Conservation (phyloP, 371 early-diverging fungal species). For the Vairimorpha apis region DNA sequence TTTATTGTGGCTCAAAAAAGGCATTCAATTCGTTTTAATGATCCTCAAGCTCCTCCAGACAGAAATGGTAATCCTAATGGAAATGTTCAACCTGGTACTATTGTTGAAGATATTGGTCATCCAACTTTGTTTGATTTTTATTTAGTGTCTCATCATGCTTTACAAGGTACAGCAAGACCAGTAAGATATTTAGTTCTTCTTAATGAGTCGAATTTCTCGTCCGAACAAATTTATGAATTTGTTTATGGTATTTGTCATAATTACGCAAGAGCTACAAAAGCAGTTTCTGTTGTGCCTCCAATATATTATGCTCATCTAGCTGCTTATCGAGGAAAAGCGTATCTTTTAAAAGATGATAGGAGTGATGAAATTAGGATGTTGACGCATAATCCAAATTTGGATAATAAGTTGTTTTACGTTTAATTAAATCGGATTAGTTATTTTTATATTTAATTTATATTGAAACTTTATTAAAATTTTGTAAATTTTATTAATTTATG, state of each 20-base stretch:
- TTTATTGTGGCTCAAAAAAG: conserved; percentile 86
- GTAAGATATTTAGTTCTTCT: conserved; percentile 75
- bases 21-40: conserved; percentile 80
- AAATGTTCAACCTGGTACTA: conserved; percentile 77
- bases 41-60: not conserved
- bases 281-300: conserved; percentile 72
- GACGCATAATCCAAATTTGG: not conserved
- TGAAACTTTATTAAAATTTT: not conserved
- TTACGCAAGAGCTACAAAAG: conserved; percentile 74
- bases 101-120: conserved; percentile 77
- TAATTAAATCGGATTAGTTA: not conserved
- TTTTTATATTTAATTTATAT: not conserved
- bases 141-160: conserved; percentile 77
- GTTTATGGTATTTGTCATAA: conserved; percentile 78
- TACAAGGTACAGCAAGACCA: conserved; percentile 80
- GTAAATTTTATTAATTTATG: not conserved
- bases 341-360: conserved; percentile 24
- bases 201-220: conserved; percentile 73
- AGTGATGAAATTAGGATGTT: not conserved
- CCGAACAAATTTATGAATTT: conserved; percentile 71
- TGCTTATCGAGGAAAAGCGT: conserved; percentile 63
- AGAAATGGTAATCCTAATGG: conserved; percentile 59
- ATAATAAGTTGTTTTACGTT: not conserved
- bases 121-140: conserved; percentile 79
- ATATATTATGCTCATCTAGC: conserved; percentile 80